Evolutionary conservation across 192 early-diverging fungal genomes (phyloP), one percentile per base, ranked within the genome.

Genomic region (Entomortierella chlamydospora): DNA sequence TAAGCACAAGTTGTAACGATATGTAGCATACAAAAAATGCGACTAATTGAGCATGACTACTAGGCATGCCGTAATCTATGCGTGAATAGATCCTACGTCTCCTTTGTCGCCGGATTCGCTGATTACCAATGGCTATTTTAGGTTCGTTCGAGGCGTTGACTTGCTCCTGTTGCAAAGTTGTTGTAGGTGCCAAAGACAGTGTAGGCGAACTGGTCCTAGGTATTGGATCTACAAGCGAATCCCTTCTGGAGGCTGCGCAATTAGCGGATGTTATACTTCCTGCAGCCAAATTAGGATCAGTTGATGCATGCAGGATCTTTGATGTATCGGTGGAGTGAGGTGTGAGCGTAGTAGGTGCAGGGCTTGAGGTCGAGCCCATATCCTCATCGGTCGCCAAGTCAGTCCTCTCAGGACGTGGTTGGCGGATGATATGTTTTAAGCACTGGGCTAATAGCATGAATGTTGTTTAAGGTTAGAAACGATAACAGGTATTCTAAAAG

Each of bases 61-160:
- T 88, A 28, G 92, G 92, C 92, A 94, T 94, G 7, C 91, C 92
- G 68, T 94, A 92, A n/a, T 84, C 81, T 15, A 82, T 78, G 2
- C 72, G 73, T 5, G 73, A 62, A 53, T 74, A 61, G 17, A 71
- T 41, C 41, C 49, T 72, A 30, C 78, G 81, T 9, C 71, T 70
- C 22, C 61, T 33, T 22, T 70, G 65, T 22, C 77, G 70, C 6
- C 73, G 83, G 45, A 71, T 65, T 6, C 81, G 70, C 15, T 64
- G 61, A 30, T 26, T 68, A 20, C 53, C 61, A 9, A 54, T 33
- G 23, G 34, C 54, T 4, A 39, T 45, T n/a, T 78, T 78, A 52
- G 56, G 43, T 31, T 78, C 76, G 25, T 63, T 79, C 0, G 63
- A 60, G 3, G 76, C 56, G 23, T 70, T 42, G 15, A 70, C 51